Evolutionary conservation across 192 early-diverging fungal species (phyloP).

Genomic region (Phycomyces blakesleeanus): DNA sequence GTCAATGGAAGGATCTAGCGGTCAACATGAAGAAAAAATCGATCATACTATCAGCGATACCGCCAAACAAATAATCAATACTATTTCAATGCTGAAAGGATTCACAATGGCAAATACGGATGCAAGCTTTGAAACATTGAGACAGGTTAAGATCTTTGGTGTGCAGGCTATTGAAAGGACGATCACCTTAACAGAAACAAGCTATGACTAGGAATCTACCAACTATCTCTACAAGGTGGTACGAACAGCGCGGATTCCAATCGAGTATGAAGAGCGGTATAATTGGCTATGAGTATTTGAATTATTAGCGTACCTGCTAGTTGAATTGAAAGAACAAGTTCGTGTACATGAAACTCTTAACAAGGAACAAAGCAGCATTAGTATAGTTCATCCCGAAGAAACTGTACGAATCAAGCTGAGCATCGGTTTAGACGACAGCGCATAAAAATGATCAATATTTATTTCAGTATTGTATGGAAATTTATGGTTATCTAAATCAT

Average conservation of each 20-base stretch:
- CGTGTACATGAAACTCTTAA: conserved; percentile 17
- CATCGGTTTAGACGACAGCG: conserved; percentile 18
- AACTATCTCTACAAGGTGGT: conserved; percentile 17
- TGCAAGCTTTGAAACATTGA: conserved; percentile 21
- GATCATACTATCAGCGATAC: too few species aligned
- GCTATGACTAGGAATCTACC: conserved; percentile 19
- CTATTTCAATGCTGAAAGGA: conserved; percentile 19
- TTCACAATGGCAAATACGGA: conserved; percentile 16
- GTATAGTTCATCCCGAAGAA: conserved; percentile 12
- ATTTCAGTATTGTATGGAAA: conserved; percentile 18
- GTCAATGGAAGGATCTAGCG: too few species aligned
- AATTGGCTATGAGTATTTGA: conserved; percentile 19
- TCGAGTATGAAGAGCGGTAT: conserved; percentile 19
- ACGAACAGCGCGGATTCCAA: conserved; percentile 17
- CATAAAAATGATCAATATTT: conserved; percentile 18
- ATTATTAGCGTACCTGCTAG: conserved; percentile 20
- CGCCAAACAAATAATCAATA: too few species aligned
- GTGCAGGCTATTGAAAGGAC: conserved; percentile 20
- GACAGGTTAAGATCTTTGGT: conserved; percentile 20
- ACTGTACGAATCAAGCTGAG: conserved; percentile 19
- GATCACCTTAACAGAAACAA: conserved; percentile 19
- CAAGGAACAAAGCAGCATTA: conserved; percentile 18
- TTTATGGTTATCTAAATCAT: conserved; percentile 16
- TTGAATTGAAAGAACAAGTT: conserved; percentile 20
- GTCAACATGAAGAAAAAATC: too few species aligned